Evolutionary conservation across 1,284 basidiomycete species (phyloP), one percentile per base, ranked within the genome.

Genomic region (Trametes polyzona): DNA sequence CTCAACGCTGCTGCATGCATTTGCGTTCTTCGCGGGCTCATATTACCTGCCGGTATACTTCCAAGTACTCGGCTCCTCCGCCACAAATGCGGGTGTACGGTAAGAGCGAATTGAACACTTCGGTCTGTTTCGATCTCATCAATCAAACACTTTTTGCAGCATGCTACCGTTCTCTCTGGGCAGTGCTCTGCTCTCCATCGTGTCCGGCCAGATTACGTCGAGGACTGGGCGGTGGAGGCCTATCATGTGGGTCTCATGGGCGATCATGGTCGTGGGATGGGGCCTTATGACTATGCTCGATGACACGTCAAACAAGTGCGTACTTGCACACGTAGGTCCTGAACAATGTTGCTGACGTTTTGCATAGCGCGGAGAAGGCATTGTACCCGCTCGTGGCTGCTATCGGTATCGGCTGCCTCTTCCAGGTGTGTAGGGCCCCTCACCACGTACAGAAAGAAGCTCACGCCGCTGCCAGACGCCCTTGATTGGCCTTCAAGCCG

Each of bases 11-110:
- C 64, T 90, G 3, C 92, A 95, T 66, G 86, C 83, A 0, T 50
- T 90, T 21, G 77, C 77, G 0, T 93, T 93, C 73, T 90, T 90
- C 65, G 67, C 65, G 12, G 78, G 81, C 46, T 81, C 86, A 43
- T 90, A 78, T 67, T 92, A 92, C 63, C 78, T 93, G 11, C 90
- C 92, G 0, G 71, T 93, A 1, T 94, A 90, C 70, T 94, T 82
- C 74, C 92, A 93, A 74, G 82, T 87, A 0, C 79, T 92, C 4
- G 92, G 92, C 2, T 78, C 88, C 0, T 88, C 87, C 5, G 88
- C 92, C 1, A 90, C 89, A 0, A 78, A 79, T 62, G 83, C 91
- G 21, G 92, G 93, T 58, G 81, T 94, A 10, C 77, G 80, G 84
- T 88, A 65, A 65, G 78, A 47, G 14, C 41, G 19, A n/a, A n/a